Percentiles rank a stretch among this genome's conserved stretches.
phyloP scores from a whole-genome alignment of 2,329 filamentous ascomycete genomes.

The Claviceps pazoutovae region DNA sequence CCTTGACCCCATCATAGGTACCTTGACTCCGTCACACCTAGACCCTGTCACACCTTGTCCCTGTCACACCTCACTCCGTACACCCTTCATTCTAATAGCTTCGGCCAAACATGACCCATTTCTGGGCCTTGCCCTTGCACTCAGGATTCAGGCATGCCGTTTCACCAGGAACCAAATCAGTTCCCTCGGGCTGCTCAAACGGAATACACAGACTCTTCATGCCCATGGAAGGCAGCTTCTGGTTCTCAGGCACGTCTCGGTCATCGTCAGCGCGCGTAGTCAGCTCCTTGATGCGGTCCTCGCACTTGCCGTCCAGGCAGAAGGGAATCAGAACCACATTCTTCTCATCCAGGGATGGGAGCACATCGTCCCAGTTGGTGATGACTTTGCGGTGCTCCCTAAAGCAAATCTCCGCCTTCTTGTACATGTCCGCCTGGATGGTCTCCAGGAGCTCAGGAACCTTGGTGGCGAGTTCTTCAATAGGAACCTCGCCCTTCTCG shows the following conservation, averaged over 20 bases:
- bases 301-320: conserved; percentile 69
- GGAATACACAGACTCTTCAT: conserved; percentile 60
- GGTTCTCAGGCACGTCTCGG: conserved; percentile 35
- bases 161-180: conserved; percentile 51
- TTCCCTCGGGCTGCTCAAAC: conserved; percentile 72
- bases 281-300: conserved; percentile 89
- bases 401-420: conserved; percentile 65
- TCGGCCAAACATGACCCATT: conserved; percentile 87
- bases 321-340: conserved; percentile 87
- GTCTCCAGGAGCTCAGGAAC: conserved; percentile 74
- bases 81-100: conserved; percentile 34
- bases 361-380: conserved; percentile 80
- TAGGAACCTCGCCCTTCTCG: conserved; percentile 67
- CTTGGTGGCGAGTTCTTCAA: conserved; percentile 57
- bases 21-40: too few relatives aligned
- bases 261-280: conserved; percentile 62
- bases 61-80: too few relatives aligned
- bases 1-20: too few relatives aligned
- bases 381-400: conserved; percentile 67
- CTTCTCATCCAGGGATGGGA: conserved; percentile 79
- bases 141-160: conserved; percentile 89
- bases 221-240: conserved; percentile 44
- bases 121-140: conserved; percentile 61
- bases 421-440: conserved; percentile 74
- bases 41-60: too few relatives aligned